Evolutionary conservation across 768 basidiomycete genomes (phyloP).

Genomic region (Podaxis pistillaris): DNA sequence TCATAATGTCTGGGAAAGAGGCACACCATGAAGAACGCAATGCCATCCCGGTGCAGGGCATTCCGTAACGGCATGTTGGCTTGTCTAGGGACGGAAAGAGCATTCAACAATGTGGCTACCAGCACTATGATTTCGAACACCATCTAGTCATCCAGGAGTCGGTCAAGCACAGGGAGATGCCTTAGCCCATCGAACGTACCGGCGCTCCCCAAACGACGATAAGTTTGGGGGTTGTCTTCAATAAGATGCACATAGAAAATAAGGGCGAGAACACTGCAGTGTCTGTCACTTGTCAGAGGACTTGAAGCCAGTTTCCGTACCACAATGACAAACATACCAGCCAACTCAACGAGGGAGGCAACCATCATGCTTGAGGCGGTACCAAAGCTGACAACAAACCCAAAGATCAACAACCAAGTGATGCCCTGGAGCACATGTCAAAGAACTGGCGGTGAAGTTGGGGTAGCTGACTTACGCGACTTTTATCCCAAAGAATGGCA

Average conservation of each 20-base stretch:
- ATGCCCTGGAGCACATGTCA: background rate
- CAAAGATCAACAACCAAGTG: conserved; percentile 11
- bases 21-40: conserved; percentile 32
- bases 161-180: background rate
- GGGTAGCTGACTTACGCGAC: background rate
- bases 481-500: conserved; percentile 34
- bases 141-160: conserved; percentile 22
- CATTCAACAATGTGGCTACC: conserved; percentile 29
- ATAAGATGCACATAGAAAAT: conserved; percentile 28
- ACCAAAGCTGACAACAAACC: background rate
- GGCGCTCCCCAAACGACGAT: conserved; percentile 30
- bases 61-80: conserved; percentile 24
- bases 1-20: background rate
- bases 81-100: conserved; percentile 31
- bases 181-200: conserved; percentile 22
- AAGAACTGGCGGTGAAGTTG: background rate
- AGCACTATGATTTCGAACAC: conserved; percentile 34
- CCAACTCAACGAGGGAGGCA: conserved; percentile 6
- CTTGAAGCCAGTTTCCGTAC: background rate
- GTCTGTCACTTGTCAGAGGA: background rate
- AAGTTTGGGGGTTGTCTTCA: conserved; percentile 17
- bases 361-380: background rate
- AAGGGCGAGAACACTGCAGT: conserved; percentile 19
- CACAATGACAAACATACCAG: background rate
- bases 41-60: conserved; percentile 33